Percentiles rank a stretch among this genome's conserved stretches.
Conservation (phyloP, 2,329 filamentous ascomycete species). For the Berkeleyomyces rouxiae region DNA sequence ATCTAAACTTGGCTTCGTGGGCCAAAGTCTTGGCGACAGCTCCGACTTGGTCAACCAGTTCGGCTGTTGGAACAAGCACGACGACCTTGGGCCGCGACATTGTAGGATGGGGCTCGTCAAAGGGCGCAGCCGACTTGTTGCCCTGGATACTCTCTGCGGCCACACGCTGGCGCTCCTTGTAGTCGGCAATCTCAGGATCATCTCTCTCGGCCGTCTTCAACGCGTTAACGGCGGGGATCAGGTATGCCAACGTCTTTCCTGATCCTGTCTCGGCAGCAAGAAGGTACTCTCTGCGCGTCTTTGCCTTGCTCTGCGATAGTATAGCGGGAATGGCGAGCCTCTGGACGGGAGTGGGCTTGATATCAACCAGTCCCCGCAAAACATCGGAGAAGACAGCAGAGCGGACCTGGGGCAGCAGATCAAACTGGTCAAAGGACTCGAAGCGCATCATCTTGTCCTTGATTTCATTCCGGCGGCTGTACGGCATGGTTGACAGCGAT, state of each 20-base stretch:
- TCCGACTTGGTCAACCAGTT: conserved; percentile 79
- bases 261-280: conserved; percentile 93
- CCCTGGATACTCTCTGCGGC: conserved; percentile 40
- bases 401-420: conserved; percentile 54
- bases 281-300: conserved; percentile 41
- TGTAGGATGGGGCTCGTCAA: conserved; percentile 54
- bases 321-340: conserved; percentile 73
- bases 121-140: conserved; percentile 37
- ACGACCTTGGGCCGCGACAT: conserved; percentile 68
- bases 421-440: conserved; percentile 67
- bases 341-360: conserved; percentile 79
- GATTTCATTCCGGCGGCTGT: conserved; percentile 41
- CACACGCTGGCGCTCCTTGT: conserved; percentile 36
- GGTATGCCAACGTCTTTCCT: conserved; percentile 87
- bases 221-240: conserved; percentile 70
- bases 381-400: conserved; percentile 57
- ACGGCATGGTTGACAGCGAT: conserved; percentile 58
- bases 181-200: conserved; percentile 41
- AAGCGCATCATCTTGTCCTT: conserved; percentile 45
- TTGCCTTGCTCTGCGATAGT: conserved; percentile 35
- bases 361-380: conserved; percentile 54
- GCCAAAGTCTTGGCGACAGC: conserved; percentile 65
- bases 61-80: conserved; percentile 79
- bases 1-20: conserved; percentile 74
- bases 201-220: conserved; percentile 58